A percentile compares a stretch with the other conserved stretches of the same genome.
Conservation (phyloP, 371 early-diverging fungal species). For the Apophysomyces variabilis region DNA sequence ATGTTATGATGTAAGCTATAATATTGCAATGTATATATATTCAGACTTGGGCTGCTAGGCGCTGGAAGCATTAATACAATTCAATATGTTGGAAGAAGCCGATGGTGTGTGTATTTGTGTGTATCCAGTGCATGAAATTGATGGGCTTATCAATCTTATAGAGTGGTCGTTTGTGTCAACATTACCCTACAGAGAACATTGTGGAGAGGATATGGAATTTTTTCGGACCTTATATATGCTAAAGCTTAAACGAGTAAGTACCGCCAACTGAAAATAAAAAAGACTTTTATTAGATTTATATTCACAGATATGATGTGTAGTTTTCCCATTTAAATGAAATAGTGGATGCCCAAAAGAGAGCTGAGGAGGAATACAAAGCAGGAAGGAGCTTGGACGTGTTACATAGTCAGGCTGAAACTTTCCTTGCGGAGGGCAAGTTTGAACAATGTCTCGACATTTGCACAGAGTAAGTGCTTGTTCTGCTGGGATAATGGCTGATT, state of each 20-base stretch:
- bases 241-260: constrained; percentile 60
- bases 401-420: constrained; percentile 62
- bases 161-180: constrained; percentile 64
- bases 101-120: constrained; percentile 52
- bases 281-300: too few relatives aligned
- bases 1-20: constrained; percentile 62
- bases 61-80: constrained; percentile 58
- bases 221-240: constrained; percentile 64
- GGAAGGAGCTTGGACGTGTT: constrained; percentile 63
- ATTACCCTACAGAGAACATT: constrained; percentile 59
- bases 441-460: constrained; percentile 63
- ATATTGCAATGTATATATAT: constrained; percentile 10
- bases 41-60: constrained; percentile 44
- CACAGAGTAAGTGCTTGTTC: constrained; percentile 43
- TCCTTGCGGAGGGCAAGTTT: constrained; percentile 57
- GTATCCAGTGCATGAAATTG: background rate
- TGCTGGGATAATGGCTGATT: background rate
- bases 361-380: constrained; percentile 50
- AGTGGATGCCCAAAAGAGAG: constrained; percentile 40
- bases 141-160: constrained; percentile 20
- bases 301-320: constrained; percentile 18
- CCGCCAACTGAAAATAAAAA: background rate
- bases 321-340: constrained; percentile 48
- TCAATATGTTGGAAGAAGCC: constrained; percentile 63
- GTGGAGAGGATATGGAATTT: constrained; percentile 60